Conservation (phyloP, 495 filamentous ascomycete species). For the Trichodelitschia bisporula region DNA sequence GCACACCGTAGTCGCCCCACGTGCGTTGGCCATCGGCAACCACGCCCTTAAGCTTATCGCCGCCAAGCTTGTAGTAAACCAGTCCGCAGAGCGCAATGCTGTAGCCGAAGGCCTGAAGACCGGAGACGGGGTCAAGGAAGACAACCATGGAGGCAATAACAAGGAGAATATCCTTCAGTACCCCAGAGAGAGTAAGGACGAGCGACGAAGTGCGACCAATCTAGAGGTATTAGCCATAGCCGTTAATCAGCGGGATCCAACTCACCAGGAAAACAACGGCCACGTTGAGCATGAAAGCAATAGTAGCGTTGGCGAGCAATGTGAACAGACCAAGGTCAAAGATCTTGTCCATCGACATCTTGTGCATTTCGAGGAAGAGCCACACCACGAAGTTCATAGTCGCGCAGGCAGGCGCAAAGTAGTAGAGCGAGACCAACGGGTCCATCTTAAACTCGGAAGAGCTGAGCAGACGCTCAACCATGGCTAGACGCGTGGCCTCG, state of each 20-base stretch:
- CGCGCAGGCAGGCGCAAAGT: constrained; percentile 83
- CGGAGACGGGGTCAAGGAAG: constrained; percentile 61
- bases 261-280: constrained; percentile 86
- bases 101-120: constrained; percentile 86
- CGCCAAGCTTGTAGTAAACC: constrained; percentile 91
- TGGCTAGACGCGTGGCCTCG: constrained; percentile 72
- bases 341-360: constrained; percentile 43
- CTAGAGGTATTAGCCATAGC: constrained; percentile 18
- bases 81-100: constrained; percentile 72
- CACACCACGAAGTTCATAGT: constrained; percentile 65
- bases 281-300: constrained; percentile 76
- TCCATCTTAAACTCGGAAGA: constrained; percentile 94
- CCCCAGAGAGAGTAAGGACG: constrained; percentile 90
- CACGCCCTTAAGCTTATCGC: constrained; percentile 60
- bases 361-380: constrained; percentile 54
- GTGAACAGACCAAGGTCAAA: constrained; percentile 48
- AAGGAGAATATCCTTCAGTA: constrained; percentile 94
- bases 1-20: constrained; percentile 72
- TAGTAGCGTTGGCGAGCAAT: constrained; percentile 54
- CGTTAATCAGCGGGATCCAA: constrained; percentile 2
- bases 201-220: constrained; percentile 95
- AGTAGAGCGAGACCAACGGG: constrained; percentile 84
- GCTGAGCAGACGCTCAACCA: constrained; percentile 77
- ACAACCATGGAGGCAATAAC: constrained; percentile 74
- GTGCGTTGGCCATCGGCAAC: constrained; percentile 36